Percentiles rank a stretch among this genome's conserved stretches.
These are phyloP conservation scores for Pharnaceum exiguum DNA, from an alignment of 148 eudicot genomes.

Conservation along the genomic window DNA sequence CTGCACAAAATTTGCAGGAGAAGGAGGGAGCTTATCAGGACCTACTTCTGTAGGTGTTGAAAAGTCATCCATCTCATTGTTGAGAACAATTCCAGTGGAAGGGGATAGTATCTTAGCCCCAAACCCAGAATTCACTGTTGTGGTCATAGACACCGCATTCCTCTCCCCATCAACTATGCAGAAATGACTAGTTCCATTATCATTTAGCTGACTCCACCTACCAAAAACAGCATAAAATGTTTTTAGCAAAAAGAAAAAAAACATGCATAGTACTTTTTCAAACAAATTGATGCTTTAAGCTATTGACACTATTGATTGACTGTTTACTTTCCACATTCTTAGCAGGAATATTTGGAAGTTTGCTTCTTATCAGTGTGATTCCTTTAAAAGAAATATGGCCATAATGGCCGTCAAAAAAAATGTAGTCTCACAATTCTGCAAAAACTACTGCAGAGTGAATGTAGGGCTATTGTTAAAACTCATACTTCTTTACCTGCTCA, in stretches of 20 bases:
- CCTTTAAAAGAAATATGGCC: too few relatives aligned
- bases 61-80: slow-evolving; percentile 89
- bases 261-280: background rate
- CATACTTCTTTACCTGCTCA: slow-evolving; percentile 47
- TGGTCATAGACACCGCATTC: slow-evolving; percentile 86
- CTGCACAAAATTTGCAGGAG: slow-evolving; percentile 65
- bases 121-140: slow-evolving; percentile 69
- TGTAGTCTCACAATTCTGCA: too few relatives aligned
- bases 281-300: too few relatives aligned
- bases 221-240: background rate
- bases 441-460: too few relatives aligned
- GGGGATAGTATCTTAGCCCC: slow-evolving; percentile 77
- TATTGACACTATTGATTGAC: too few relatives aligned
- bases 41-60: slow-evolving; percentile 62
- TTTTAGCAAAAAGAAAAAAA: background rate
- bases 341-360: too few relatives aligned
- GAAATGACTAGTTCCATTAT: slow-evolving; percentile 92
- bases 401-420: too few relatives aligned
- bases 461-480: too few relatives aligned
- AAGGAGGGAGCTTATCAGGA: slow-evolving; percentile 66
- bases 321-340: too few relatives aligned
- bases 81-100: slow-evolving; percentile 70
- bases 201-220: slow-evolving; percentile 89
- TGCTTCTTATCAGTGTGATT: too few relatives aligned
- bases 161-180: slow-evolving; percentile 90